Evolutionary conservation across 345 rosid genomes (phyloP), one percentile per base, ranked within the genome.

Genomic region (Eucalyptus curtisii): DNA sequence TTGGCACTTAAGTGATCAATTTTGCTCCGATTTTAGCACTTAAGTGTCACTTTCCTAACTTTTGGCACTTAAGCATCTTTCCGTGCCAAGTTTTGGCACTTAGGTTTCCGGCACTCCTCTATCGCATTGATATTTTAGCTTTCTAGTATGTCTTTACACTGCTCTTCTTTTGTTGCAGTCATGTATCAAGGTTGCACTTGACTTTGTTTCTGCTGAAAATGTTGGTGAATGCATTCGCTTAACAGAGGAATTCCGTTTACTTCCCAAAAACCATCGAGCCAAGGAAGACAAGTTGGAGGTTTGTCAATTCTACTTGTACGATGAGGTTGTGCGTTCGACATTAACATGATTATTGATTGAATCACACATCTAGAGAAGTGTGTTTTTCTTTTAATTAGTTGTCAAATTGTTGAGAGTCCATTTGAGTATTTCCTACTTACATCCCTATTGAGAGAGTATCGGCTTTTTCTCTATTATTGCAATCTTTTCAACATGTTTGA

Each of bases 151-250:
- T 86, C 45, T 76, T 76, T 64, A 89, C 22, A 19, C 30, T 45
- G 17, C 48, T 9, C 27, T 86, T 66, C 24, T 49, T 86, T 49
- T 76, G 47, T 37, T 61, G 52, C 92, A 94, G 95, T 91, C 95
- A 9, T 92, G 94, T 87, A 91, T 93, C 87, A 93, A 94, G 89
- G 95, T 94, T 64, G 95, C 94, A 33, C 86, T 89, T 79, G 94
- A 94, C 68, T 95, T 95, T 89, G 96, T 94, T 71, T 93, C 95
- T 16, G 95, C 95, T 61, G 96, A 95, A 90, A 94, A 94, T 91
- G 88, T 91, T 86, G 91, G 94, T 42, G 94, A 94, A 87, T 95
- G 95, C 80, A 76, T 92, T 44, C 95, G 93, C 17, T 91, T 95
- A 90, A 92, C 95, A 6, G 95, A 95, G 81, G 96, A 95, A 85